Evolutionary conservation across 192 early-diverging fungal species (phyloP), one percentile per base, ranked within the genome.

Genomic region (Entomortierella chlamydospora): DNA sequence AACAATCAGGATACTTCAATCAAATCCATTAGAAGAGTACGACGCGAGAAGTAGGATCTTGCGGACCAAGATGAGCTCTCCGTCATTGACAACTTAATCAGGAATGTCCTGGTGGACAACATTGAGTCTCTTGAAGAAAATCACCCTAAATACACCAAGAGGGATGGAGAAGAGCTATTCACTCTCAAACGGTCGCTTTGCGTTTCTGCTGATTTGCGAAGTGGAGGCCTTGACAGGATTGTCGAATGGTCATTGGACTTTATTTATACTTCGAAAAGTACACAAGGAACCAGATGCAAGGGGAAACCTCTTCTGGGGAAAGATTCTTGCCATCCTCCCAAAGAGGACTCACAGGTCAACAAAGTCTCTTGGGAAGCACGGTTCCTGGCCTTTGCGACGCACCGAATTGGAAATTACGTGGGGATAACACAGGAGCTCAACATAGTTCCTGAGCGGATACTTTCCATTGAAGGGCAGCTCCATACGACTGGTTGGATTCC

Each of bases 401-500:
- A 64, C 25, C 57, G 31, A 2, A 76, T 76, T n/a, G 52, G 62
- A 23, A 62, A 76, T 42, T 76, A 76, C 39, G 65, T 76, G 13
- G 73, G 54, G 4, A 49, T 76, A 5, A 45, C 61, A 11, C 59
- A 76, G 20, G 59, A 76, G 39, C 59, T 68, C 8, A 59, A n/a
- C 1, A 4, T 29, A 1, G 8, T 76, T 17, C 17, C 67, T 1
- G 50, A 45, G 11, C 23, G 26, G 2, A 62, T 68, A 8, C 51
- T 76, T 10, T 62, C 65, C 4, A 54, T 76, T 17, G 73, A 76
- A 18, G 60, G 73, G 0, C 73, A 76, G 62, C 68, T 68, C 13
- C 73, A 76, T 50, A 76, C 65, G 30, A 61, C 73, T 0, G 73
- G 65, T 0, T 76, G 65, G 73, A 67, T 76, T 2, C 60, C 73